Percentiles rank a stretch among this genome's conserved stretches.
phyloP scores from a whole-genome alignment of 2,329 filamentous ascomycete genomes.

The Fusarium sp. region DNA sequence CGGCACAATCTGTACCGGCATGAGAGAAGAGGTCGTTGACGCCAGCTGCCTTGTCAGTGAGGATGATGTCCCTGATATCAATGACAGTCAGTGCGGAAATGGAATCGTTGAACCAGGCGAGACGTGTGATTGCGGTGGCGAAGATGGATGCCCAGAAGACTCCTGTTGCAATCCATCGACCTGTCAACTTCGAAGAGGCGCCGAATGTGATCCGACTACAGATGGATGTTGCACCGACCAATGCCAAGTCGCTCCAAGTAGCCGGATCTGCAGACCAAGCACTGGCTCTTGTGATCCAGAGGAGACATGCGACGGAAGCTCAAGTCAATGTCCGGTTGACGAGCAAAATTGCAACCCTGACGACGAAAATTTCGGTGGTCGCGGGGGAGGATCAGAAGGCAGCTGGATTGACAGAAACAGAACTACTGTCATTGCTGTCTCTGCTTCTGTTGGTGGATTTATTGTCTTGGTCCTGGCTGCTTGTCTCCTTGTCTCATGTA shows the following conservation, averaged over 20 bases:
- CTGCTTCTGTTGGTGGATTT: constrained; percentile 29
- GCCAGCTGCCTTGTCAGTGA: constrained; percentile 76
- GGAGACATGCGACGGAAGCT: constrained; percentile 30
- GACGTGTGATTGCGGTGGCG: constrained; percentile 31
- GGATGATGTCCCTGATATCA: constrained; percentile 83
- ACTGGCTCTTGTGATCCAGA: constrained; percentile 23
- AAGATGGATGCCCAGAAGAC: constrained; percentile 1
- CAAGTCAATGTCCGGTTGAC: constrained; percentile 27
- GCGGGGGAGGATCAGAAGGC: neutral
- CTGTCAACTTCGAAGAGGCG: constrained; percentile 17
- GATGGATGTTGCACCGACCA: constrained; percentile 34
- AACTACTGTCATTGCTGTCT: constrained; percentile 29
- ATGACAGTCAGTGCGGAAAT: constrained; percentile 86
- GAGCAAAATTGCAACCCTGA: constrained; percentile 8
- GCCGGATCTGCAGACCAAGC: constrained; percentile 17
- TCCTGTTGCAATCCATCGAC: constrained; percentile 33
- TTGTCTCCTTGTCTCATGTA: constrained; percentile 15
- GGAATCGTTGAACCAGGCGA: constrained; percentile 54
- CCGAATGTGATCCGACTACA: constrained; percentile 24
- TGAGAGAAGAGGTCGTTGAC: constrained; percentile 81
- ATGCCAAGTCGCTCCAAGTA: constrained; percentile 18
- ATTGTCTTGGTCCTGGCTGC: neutral
- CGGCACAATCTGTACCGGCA: constrained; percentile 87
- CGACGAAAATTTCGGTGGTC: neutral
- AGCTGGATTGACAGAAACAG: constrained; percentile 37